These are phyloP conservation scores for Xylaria hypoxylon DNA, from an alignment of 2,329 filamentous ascomycete genomes.

Conservation along the genomic window DNA sequence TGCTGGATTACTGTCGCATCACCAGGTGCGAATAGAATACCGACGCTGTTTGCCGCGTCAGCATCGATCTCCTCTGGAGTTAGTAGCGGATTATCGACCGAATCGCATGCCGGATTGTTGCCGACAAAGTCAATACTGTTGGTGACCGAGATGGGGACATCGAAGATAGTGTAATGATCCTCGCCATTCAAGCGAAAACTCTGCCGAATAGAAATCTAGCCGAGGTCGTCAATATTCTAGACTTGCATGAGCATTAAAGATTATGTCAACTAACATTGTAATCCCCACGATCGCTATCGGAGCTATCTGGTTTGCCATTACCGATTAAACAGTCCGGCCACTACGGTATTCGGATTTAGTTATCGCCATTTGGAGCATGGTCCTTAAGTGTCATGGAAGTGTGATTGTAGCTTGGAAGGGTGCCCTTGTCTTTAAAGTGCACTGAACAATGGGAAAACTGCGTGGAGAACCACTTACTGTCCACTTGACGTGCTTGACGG, in stretches of 20 bases:
- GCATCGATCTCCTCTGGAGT: slow-evolving; percentile 59
- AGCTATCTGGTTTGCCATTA: slow-evolving; percentile 60
- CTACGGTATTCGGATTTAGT: neutral
- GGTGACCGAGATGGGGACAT: slow-evolving; percentile 75
- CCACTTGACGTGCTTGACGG: slow-evolving; percentile 80
- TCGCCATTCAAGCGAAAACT: slow-evolving; percentile 73
- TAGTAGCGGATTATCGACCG: slow-evolving; percentile 64
- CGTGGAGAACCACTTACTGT: slow-evolving; percentile 44
- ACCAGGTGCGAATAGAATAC: slow-evolving; percentile 64
- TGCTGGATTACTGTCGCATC: slow-evolving; percentile 60
- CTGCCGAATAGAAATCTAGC: slow-evolving; percentile 75
- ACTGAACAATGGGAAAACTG: neutral
- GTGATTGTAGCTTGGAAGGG: neutral
- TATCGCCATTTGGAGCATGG: neutral
- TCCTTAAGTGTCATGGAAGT: neutral
- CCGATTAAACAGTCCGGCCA: slow-evolving; percentile 78
- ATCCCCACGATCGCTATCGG: slow-evolving; percentile 65
- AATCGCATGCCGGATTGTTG: slow-evolving; percentile 61
- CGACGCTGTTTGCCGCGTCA: slow-evolving; percentile 57
- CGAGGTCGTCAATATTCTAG: neutral
- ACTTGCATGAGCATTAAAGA: neutral
- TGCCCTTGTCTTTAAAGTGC: neutral
- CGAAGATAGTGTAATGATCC: slow-evolving; percentile 76
- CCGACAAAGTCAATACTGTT: slow-evolving; percentile 66
- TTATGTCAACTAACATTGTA: slow-evolving; percentile 66